Percentiles rank a stretch among this genome's conserved stretches.
Evolutionary conservation across 2,329 filamentous ascomycete genomes (phyloP).

Genomic region (Beauveria sp.): DNA sequence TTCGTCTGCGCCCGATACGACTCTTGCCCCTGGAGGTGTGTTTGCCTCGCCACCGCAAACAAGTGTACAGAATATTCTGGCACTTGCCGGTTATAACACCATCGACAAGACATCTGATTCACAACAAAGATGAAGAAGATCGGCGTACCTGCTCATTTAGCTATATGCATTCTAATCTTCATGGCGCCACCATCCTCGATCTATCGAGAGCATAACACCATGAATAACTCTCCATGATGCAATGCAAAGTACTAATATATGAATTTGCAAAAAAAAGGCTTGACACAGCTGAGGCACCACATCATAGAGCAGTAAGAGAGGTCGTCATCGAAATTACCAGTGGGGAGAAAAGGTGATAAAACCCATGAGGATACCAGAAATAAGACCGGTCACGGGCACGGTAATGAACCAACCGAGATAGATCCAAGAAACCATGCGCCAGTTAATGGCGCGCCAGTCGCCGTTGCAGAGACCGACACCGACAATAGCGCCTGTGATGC

Average conservation of each 20-base stretch:
- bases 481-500: constrained; percentile 54
- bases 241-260: not conserved
- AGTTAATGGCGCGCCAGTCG: constrained; percentile 52
- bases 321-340: constrained; percentile 21
- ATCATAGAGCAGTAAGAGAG: no score
- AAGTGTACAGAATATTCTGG: not conserved
- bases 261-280: not conserved
- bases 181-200: not conserved
- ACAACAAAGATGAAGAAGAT: not conserved
- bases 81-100: not conserved
- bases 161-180: not conserved
- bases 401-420: constrained; percentile 55
- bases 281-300: not conserved
- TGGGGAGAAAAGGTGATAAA: constrained; percentile 55
- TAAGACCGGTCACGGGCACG: constrained; percentile 46
- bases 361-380: constrained; percentile 54
- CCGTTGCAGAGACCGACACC: constrained; percentile 56
- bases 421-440: constrained; percentile 54
- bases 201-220: not conserved
- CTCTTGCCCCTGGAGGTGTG: not conserved
- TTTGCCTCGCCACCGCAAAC: constrained; percentile 6
- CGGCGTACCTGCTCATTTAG: not conserved
- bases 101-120: not conserved
- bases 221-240: not conserved
- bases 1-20: no score